Base-by-base conservation (phyloP, 2,329 filamentous ascomycete genomes). In the Ascomycota sp. region DNA sequence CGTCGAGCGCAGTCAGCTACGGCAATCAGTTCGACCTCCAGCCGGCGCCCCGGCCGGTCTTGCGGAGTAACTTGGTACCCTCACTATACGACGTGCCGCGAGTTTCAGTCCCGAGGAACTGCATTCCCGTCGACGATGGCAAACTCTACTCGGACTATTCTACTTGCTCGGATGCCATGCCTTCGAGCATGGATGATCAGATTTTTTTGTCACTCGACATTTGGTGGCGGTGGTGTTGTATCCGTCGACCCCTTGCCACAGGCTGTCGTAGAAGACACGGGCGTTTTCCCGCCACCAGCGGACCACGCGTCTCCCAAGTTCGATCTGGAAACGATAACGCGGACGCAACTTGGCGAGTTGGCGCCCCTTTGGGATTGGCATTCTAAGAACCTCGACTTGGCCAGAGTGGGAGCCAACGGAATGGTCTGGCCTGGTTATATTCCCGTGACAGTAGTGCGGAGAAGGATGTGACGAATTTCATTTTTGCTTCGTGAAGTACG, bases 321-420 rank as follows among this genome's bases (percentile, higher is more conserved):
- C 13, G 36, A 41, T 24, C 34, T 42, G 2, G 27, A 40, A 25
- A 40, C 38, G n/a, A 30, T 42, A 4, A 39, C 40, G n/a, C 33
- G 39, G 7, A 34, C 32, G 2, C 35, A 42, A 25, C 32, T 42
- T 11, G 40, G 40, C 8, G 39, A 39, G 10, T 35, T 42, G 3
- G 40, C 40, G 7, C 40, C 40, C 2, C 29, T 42, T 2, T 42
- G 40, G 40, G 36, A 19, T 20, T 42, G 40, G 40, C 40, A 42
- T 26, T 41, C 39, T 19, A 35, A 27, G 24, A 42, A 42, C 15
- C 15, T 42, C 15, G 31, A 36, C 21, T 33, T 38, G 28, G 28
- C 27, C 12, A n/a, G n/a, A n/a, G n/a, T n/a, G n/a, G n/a, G n/a
- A n/a, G n/a, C n/a, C n/a, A n/a, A n/a, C n/a, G n/a, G n/a, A n/a